Percentiles rank a stretch among this genome's conserved stretches.
Conservation (phyloP, 108 stramenopile species). For the Schizochytrium sp. region DNA sequence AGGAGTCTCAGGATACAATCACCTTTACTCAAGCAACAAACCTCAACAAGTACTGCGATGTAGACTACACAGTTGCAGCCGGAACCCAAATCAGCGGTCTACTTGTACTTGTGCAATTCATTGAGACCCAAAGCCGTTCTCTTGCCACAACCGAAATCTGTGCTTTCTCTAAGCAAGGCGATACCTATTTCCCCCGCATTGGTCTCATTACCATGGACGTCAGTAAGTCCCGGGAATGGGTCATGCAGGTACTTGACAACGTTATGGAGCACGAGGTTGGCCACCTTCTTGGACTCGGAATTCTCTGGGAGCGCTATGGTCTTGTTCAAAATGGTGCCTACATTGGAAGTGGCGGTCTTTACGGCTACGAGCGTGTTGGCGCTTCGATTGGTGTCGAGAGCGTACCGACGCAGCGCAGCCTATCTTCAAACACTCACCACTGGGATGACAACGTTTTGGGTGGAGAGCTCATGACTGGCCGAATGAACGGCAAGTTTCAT, state of each 20-base stretch:
- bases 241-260: too few relatives aligned
- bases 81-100: neutral
- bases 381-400: neutral
- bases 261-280: conserved; percentile 19
- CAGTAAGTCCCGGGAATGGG: too few relatives aligned
- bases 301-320: neutral
- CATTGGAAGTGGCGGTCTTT: neutral
- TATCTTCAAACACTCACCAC: neutral
- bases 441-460: conserved; percentile 2
- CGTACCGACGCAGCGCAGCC: neutral
- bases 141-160: neutral
- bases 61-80: conserved; percentile 6
- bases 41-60: neutral
- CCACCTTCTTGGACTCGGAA: neutral
- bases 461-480: conserved; percentile 15
- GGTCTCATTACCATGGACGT: neutral
- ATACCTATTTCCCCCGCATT: conserved; percentile 4
- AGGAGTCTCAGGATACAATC: neutral
- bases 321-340: neutral
- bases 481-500: neutral
- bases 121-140: neutral
- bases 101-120: neutral
- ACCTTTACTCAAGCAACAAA: neutral
- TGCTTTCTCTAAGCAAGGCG: neutral
- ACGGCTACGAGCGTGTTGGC: neutral